Evolutionary conservation across 176 grass and related monocot species (phyloP).

Genomic region (Calamus simplicifolius): DNA sequence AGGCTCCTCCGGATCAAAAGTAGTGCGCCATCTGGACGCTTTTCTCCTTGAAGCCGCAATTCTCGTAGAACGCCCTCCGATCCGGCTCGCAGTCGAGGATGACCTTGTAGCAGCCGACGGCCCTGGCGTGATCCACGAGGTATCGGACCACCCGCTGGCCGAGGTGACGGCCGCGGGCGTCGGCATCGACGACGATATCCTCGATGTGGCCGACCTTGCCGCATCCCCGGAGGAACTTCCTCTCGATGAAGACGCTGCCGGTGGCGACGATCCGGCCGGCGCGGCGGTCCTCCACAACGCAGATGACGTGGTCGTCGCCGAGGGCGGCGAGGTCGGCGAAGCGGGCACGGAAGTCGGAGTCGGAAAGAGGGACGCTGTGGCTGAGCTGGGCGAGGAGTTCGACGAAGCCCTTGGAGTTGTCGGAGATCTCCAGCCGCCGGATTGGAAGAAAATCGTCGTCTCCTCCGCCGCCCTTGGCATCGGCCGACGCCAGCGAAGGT

Average conservation of each 20-base stretch:
- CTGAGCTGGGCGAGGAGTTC: constrained; percentile 4
- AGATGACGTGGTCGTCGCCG: constrained; percentile 40
- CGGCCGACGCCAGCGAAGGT: not conserved
- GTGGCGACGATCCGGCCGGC: constrained; percentile 51
- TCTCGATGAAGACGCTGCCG: constrained; percentile 77
- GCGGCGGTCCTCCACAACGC: constrained; percentile 50
- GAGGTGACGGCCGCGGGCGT: constrained; percentile 35
- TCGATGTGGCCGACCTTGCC: constrained; percentile 78
- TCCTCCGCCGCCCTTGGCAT: not conserved
- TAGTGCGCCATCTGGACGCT: constrained; percentile 89
- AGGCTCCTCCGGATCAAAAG: constrained; percentile 40
- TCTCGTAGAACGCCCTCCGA: constrained; percentile 60
- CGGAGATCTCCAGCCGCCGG: not conserved
- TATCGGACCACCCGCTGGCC: constrained; percentile 47
- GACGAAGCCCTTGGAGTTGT: constrained; percentile 2
- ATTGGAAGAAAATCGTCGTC: not conserved
- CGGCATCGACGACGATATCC: constrained; percentile 69
- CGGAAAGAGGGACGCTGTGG: constrained; percentile 17
- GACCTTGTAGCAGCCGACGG: constrained; percentile 76
- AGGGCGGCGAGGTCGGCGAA: constrained; percentile 3
- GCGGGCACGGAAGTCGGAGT: constrained; percentile 6
- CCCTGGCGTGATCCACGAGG: constrained; percentile 60
- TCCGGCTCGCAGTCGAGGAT: constrained; percentile 81
- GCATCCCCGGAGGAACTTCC: constrained; percentile 67
- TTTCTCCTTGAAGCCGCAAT: constrained; percentile 81